Evolutionary conservation across 2,329 filamentous ascomycete species (phyloP).

Genomic region (Cladophialophora bantiana): DNA sequence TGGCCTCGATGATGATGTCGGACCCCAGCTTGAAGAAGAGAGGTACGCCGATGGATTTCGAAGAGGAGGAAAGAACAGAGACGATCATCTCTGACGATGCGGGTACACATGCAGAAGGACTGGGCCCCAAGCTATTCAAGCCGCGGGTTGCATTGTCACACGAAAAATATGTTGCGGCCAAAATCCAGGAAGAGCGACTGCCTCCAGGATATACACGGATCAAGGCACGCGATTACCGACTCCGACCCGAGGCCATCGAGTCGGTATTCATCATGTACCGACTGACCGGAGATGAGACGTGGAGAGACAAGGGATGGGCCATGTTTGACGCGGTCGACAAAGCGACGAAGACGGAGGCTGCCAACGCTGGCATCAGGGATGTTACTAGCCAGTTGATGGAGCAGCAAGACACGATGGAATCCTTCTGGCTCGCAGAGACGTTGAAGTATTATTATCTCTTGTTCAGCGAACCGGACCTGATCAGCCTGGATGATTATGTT

Average conservation of each 20-base stretch:
- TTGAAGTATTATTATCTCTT: slow-evolving; percentile 58
- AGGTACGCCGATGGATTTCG: slow-evolving; percentile 37
- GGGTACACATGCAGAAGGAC: slow-evolving; percentile 9
- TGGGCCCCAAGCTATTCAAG: slow-evolving; percentile 26
- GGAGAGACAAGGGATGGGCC: slow-evolving; percentile 73
- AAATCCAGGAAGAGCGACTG: slow-evolving; percentile 53
- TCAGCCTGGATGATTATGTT: slow-evolving; percentile 57
- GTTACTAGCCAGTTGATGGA: slow-evolving; percentile 61
- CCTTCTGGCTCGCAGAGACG: slow-evolving; percentile 70
- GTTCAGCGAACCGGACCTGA: slow-evolving; percentile 52
- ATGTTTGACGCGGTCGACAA: slow-evolving; percentile 73
- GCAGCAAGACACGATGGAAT: slow-evolving; percentile 71
- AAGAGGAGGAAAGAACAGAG: slow-evolving; percentile 39
- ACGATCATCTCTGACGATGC: slow-evolving; percentile 10
- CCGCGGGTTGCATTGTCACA: slow-evolving; percentile 46
- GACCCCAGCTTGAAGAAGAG: slow-evolving; percentile 37
- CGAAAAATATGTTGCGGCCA: slow-evolving; percentile 49
- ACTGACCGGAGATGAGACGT: slow-evolving; percentile 70
- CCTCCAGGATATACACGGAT: slow-evolving; percentile 53
- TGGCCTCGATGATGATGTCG: background rate
- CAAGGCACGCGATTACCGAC: slow-evolving; percentile 48
- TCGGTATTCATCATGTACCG: slow-evolving; percentile 80
- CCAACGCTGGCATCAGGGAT: slow-evolving; percentile 71
- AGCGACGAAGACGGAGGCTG: slow-evolving; percentile 67
- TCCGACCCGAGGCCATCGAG: slow-evolving; percentile 77